phyloP scores from a whole-genome alignment of 2,329 filamentous ascomycete species.

The Lomentospora prolificans region DNA sequence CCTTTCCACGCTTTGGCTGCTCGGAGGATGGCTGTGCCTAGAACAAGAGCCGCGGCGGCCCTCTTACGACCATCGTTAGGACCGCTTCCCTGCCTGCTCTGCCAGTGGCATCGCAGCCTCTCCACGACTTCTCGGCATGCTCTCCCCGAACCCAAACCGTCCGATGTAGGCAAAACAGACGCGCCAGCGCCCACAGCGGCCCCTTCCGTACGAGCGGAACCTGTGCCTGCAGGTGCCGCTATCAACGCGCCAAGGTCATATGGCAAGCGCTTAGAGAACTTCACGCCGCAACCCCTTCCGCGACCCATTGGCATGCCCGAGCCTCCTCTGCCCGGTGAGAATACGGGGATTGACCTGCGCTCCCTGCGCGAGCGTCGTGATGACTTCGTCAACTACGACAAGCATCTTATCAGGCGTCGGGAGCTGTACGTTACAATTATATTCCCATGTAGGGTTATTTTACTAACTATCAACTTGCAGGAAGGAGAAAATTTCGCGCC shows the following conservation, averaged over 20 bases:
- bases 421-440: constrained; percentile 51
- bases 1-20: too few relatives aligned
- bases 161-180: not conserved
- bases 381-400: constrained; percentile 78
- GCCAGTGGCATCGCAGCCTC: constrained; percentile 41
- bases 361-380: constrained; percentile 58
- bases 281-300: constrained; percentile 48
- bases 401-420: constrained; percentile 67
- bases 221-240: constrained; percentile 30
- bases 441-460: not conserved
- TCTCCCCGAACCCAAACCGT: not conserved
- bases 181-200: constrained; percentile 8
- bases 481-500: constrained; percentile 66
- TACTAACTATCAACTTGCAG: constrained; percentile 28
- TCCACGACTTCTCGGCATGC: constrained; percentile 30
- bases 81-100: constrained; percentile 32
- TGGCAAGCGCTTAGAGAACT: constrained; percentile 43
- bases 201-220: constrained; percentile 1
- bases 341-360: constrained; percentile 65
- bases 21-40: constrained; percentile 3
- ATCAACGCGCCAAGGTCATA: constrained; percentile 51
- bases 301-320: constrained; percentile 74
- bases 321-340: constrained; percentile 69
- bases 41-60: constrained; percentile 2
- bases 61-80: constrained; percentile 11